Conservation (phyloP, 306 rosid genomes). For the Luffa acutangula region DNA sequence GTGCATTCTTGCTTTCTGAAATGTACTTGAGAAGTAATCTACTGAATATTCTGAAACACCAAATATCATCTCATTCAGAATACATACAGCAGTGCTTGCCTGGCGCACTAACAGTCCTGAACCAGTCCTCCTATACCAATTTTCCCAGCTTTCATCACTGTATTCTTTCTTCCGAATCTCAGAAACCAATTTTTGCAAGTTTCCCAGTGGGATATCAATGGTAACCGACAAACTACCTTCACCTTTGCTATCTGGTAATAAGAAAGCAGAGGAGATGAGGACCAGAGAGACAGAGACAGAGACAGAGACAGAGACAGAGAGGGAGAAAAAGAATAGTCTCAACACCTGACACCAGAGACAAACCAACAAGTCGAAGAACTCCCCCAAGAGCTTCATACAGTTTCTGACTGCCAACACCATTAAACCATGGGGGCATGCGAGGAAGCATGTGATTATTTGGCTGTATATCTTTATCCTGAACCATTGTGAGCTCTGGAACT, state of each 20-base stretch:
- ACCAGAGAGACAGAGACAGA: too few relatives aligned
- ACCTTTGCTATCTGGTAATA: conserved; percentile 43
- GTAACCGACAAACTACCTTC: conserved; percentile 56
- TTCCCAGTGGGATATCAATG: conserved; percentile 59
- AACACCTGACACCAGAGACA: conserved; percentile 69
- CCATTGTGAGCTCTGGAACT: conserved; percentile 21
- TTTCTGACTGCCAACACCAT: conserved; percentile 47
- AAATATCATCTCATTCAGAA: conserved; percentile 83
- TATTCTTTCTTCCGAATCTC: conserved; percentile 66
- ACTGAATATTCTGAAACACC: conserved; percentile 73
- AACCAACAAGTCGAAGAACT: conserved; percentile 76
- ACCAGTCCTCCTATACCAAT: conserved; percentile 80
- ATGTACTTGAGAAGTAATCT: conserved; percentile 35
- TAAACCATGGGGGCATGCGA: conserved; percentile 95
- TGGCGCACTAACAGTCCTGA: conserved; percentile 81
- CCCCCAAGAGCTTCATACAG: conserved; percentile 72
- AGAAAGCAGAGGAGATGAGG: conserved; percentile 10
- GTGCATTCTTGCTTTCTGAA: conserved; percentile 34
- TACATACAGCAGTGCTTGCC: conserved; percentile 87
- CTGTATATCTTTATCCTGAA: conserved; percentile 32
- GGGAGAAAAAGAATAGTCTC: conserved; percentile 11
- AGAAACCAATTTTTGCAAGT: conserved; percentile 62
- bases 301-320: too few relatives aligned
- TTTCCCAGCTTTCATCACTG: conserved; percentile 68
- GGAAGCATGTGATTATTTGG: conserved; percentile 48